Evolutionary conservation across 805 yeast genomes (phyloP).

Genomic region (Clavispora fructus): DNA sequence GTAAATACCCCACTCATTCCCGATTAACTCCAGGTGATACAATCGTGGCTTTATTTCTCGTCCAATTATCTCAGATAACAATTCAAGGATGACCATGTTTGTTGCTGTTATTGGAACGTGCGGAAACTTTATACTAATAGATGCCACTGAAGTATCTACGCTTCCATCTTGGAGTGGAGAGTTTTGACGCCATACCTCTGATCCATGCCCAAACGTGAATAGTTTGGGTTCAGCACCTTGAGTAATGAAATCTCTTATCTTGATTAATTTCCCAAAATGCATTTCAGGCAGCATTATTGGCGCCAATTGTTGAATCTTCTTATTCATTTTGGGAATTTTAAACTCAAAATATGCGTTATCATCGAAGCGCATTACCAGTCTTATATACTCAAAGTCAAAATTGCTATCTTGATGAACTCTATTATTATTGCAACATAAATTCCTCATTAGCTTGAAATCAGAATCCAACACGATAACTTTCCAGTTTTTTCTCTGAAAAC

Average conservation of each 20-base stretch:
- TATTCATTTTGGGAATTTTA: neutral
- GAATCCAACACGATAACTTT: slow-evolving; percentile 4
- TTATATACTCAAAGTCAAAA: neutral
- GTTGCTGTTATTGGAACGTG: slow-evolving; percentile 27
- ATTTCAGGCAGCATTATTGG: neutral
- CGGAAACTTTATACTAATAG: slow-evolving; percentile 44
- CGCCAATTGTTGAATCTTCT: neutral
- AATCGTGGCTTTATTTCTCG: slow-evolving; percentile 33
- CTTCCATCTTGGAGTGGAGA: neutral
- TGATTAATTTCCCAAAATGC: neutral
- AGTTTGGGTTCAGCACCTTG: neutral
- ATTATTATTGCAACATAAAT: neutral
- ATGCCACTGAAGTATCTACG: slow-evolving; percentile 9
- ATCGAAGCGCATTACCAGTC: neutral
- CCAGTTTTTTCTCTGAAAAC: slow-evolving; percentile 41
- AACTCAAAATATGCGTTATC: neutral
- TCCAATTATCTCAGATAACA: slow-evolving; percentile 46
- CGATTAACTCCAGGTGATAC: slow-evolving; percentile 52
- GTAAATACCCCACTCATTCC: slow-evolving; percentile 51
- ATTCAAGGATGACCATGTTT: slow-evolving; percentile 46
- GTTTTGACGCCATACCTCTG: neutral
- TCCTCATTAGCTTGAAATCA: slow-evolving; percentile 10
- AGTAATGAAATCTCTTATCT: neutral
- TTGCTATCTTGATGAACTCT: neutral
- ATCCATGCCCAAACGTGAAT: neutral